These are phyloP conservation scores for Neofusicoccum parvum DNA, from an alignment of 2,329 filamentous ascomycete species.

Conservation along the genomic window DNA sequence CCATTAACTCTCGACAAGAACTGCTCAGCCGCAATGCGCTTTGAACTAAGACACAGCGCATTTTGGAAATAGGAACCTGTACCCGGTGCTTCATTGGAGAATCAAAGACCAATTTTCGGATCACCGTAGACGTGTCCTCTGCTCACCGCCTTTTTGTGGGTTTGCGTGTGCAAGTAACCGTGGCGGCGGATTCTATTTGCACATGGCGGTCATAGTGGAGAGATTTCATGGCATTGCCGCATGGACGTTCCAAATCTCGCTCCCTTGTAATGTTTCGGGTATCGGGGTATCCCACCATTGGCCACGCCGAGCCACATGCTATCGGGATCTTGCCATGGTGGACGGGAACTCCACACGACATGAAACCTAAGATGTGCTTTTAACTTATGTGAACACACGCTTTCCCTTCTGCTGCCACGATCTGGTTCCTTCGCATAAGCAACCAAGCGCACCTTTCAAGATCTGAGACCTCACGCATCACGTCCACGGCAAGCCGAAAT, in stretches of 20 bases:
- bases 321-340: background rate
- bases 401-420: background rate
- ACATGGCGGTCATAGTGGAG: constrained; percentile 3
- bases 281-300: background rate
- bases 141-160: constrained; percentile 8
- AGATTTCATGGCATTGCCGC: background rate
- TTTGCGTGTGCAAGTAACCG: constrained; percentile 9
- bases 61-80: background rate
- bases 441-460: background rate
- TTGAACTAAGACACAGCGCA: background rate
- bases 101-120: background rate
- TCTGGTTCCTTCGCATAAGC: background rate
- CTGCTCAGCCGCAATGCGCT: background rate
- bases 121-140: background rate
- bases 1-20: background rate
- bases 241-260: constrained; percentile 3
- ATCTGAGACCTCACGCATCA: background rate
- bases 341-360: background rate
- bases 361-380: background rate
- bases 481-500: background rate
- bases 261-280: constrained; percentile 1
- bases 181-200: background rate
- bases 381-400: background rate
- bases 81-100: background rate
- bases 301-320: background rate